Evolutionary conservation across 2,329 filamentous ascomycete genomes (phyloP), one percentile per base, ranked within the genome.

Genomic region (Sphaceloma murrayae): DNA sequence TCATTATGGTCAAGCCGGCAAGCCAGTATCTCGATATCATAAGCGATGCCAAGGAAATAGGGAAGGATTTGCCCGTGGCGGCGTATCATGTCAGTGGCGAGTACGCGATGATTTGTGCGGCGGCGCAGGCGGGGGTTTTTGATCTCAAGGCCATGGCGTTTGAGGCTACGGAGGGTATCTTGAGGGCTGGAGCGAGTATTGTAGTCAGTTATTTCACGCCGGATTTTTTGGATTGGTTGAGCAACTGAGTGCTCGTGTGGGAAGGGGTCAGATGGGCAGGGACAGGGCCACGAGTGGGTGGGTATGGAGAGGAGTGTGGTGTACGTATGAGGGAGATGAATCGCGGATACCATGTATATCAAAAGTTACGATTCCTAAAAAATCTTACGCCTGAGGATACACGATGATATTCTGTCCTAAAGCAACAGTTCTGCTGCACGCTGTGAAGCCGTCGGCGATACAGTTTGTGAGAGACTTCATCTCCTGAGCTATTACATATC

Each of bases 1-100:
- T 95, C 54, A 94, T 98, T 66, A 95, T 98, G 89, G 91, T 98
- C 50, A 98, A 98, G 73, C 91, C 91, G 2, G 91, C 91, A 7
- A 84, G 84, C 56, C 86, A 89, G 63, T 98, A 94, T 62, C 74
- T 98, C 34, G 91, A 98, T 65, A 94, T 98, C 56, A 96, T 98
- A 62, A 86, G 85, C 53, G 91, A 98, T 59, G 91, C 91, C 43
- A 96, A 94, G 70, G 87, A 95, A 44, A 75, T 96, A 44, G 89
- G 85, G 48, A 82, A 80, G 60, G 87, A 96, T 62, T 73, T 96
- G 63, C 91, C 91, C 2, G 75, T 98, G 26, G 89, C 91, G 1
- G 89, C 91, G 16, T 98, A 98, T 63, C 91, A 98, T 63, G 91
- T 98, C 48, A 91, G 84, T 56, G 91, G 91, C 54, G 91, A 98